phyloP scores from a whole-genome alignment of 1,139 yeast species.

The Suhomyces yuchorum region DNA sequence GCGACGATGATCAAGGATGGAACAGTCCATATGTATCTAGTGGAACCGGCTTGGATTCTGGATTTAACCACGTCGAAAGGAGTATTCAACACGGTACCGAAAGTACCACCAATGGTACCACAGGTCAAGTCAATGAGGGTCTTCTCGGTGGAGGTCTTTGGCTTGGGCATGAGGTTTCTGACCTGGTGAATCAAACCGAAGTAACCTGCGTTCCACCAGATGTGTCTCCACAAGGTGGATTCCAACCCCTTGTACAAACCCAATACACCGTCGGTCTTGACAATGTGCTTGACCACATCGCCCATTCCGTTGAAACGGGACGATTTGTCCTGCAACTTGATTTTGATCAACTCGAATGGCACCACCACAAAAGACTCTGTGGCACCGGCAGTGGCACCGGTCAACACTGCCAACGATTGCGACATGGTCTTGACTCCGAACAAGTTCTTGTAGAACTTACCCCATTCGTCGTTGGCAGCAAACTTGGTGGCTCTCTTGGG shows the following conservation, averaged over 20 bases:
- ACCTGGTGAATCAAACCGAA: slow-evolving; percentile 93
- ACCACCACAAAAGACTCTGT: slow-evolving; percentile 95
- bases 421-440: slow-evolving; percentile 74
- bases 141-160: slow-evolving; percentile 67
- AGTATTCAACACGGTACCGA: slow-evolving; percentile 90
- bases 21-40: slow-evolving; percentile 88
- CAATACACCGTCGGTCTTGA: slow-evolving; percentile 72
- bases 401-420: slow-evolving; percentile 82
- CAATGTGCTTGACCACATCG: slow-evolving; percentile 75
- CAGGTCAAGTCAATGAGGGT: slow-evolving; percentile 85
- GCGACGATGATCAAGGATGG: slow-evolving; percentile 78
- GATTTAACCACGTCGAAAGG: slow-evolving; percentile 98
- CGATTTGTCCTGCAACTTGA: slow-evolving; percentile 86
- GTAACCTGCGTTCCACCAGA: slow-evolving; percentile 97
- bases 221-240: slow-evolving; percentile 96
- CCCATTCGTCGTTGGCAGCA: slow-evolving; percentile 98
- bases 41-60: slow-evolving; percentile 88
- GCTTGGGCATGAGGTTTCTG: slow-evolving; percentile 75
- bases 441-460: slow-evolving; percentile 70
- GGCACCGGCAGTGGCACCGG: slow-evolving; percentile 99
- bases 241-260: slow-evolving; percentile 94
- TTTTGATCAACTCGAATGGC: slow-evolving; percentile 87
- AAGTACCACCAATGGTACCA: slow-evolving; percentile 95
- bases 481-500: slow-evolving; percentile 98
- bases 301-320: slow-evolving; percentile 83